Evolutionary conservation across 192 early-diverging fungal genomes (phyloP).

Genomic region (Backusella mclennaniae): DNA sequence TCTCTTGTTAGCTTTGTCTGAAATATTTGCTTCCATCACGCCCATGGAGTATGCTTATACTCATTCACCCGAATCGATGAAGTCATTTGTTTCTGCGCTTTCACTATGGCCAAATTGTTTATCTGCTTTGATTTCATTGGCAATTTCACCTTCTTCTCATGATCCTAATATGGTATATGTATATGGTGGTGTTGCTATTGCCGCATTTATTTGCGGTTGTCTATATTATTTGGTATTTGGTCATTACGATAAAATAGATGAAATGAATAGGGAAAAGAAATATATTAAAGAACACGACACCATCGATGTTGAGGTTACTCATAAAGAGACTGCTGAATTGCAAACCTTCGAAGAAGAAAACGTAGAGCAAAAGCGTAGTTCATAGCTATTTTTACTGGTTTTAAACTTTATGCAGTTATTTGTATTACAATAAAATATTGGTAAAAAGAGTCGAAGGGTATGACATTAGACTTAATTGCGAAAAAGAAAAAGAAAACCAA

Average conservation of each 20-base stretch:
- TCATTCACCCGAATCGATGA: slow-evolving; percentile 60
- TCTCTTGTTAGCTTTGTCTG: slow-evolving; percentile 52
- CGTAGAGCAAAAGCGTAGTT: background rate
- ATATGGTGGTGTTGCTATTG: slow-evolving; percentile 50
- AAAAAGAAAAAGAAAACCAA: too few species aligned
- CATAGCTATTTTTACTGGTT: background rate
- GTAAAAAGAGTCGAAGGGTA: too few species aligned
- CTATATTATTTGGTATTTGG: slow-evolving; percentile 56
- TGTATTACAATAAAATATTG: background rate
- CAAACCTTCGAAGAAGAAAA: background rate
- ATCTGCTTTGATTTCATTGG: slow-evolving; percentile 56
- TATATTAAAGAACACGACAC: background rate
- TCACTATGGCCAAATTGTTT: slow-evolving; percentile 57
- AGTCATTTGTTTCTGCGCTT: slow-evolving; percentile 60
- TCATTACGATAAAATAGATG: slow-evolving; percentile 54
- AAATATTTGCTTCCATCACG: slow-evolving; percentile 64
- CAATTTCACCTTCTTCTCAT: slow-evolving; percentile 48
- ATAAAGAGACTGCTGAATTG: background rate
- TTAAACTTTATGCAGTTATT: background rate
- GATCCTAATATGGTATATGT: slow-evolving; percentile 57
- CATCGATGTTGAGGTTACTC: background rate
- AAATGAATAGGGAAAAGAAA: slow-evolving; percentile 1
- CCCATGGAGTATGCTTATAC: slow-evolving; percentile 66
- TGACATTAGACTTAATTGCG: too few species aligned
- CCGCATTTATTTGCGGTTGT: slow-evolving; percentile 33